Percentiles rank a stretch among this genome's conserved stretches.
These are phyloP conservation scores for Aspergillus candidus DNA, from an alignment of 2,329 filamentous ascomycete species.

Conservation along the genomic window DNA sequence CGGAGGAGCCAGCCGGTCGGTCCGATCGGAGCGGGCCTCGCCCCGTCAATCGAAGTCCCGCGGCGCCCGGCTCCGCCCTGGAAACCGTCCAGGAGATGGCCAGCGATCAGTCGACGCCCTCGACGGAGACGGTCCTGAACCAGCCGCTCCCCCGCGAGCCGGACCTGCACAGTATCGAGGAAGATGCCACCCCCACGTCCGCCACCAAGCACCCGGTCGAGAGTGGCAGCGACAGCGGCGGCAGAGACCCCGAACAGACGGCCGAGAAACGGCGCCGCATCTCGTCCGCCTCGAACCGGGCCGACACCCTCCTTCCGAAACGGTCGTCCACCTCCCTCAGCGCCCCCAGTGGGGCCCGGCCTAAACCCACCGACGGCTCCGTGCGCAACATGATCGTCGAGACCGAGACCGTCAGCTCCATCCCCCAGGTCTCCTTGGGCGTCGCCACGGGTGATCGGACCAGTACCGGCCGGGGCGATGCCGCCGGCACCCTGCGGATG, in stretches of 20 bases:
- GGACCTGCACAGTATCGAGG: conserved; percentile 31
- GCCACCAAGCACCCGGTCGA: conserved; percentile 47
- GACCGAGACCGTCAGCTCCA: conserved; percentile 88
- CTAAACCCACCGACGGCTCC: conserved; percentile 66
- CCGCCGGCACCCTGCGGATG: conserved; percentile 64
- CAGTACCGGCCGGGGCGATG: conserved; percentile 55
- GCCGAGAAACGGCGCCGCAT: conserved; percentile 32
- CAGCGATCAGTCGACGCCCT: conserved; percentile 68
- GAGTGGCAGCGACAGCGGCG: conserved; percentile 52
- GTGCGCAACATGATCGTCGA: conserved; percentile 93
- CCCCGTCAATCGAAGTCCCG: conserved; percentile 55
- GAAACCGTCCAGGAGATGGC: conserved; percentile 85
- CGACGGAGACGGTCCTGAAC: conserved; percentile 37
- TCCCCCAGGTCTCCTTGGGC: conserved; percentile 74
- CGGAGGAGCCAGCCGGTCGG: conserved; percentile 25
- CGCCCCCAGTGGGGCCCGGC: conserved; percentile 50
- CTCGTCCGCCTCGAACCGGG: conserved; percentile 37
- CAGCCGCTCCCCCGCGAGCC: conserved; percentile 33
- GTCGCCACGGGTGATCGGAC: conserved; percentile 52
- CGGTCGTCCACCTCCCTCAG: conserved; percentile 63
- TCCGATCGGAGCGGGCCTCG: conserved; percentile 37
- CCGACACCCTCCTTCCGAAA: conserved; percentile 53
- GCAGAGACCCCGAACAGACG: conserved; percentile 31
- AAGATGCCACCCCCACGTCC: conserved; percentile 34
- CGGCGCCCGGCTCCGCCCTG: conserved; percentile 57